Base-by-base conservation (phyloP, 331 rosid species). In the Quercus lobata region DNA sequence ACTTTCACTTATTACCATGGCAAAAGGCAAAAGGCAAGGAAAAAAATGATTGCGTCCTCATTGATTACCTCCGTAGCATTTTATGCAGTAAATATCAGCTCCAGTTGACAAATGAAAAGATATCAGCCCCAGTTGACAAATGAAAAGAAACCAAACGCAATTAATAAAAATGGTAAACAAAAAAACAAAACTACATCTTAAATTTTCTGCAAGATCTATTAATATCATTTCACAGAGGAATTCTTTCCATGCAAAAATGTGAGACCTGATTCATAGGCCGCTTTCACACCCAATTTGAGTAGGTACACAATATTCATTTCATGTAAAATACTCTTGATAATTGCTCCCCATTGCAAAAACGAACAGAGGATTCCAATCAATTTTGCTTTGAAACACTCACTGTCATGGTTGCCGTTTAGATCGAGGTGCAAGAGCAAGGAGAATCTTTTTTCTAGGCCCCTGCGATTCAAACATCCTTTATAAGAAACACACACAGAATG, bases 391-490 rank as follows among this genome's bases (percentile, higher is more conserved):
- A 53, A 80, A 66, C 58, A 57, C 57, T 32, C 58, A 27, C 46
- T 29, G 57, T 82, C 84, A 91, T 12, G 79, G 86, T 75, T 83
- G 94, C 72, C 93, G 86, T 83, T 88, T 91, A 49, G 83, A 57
- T 30, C 91, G 97, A 27, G 97, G 94, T 74, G 79, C 46, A 53
- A 93, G 88, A 32, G 97, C 91, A 72, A 90, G 97, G 80, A 96
- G 80, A 75, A 93, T 87, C 87, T 96, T 96, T 88, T 96, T 96
- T 80, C 99, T 91, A 41, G 99, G 99, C 41, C 99, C 99, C 99
- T 96, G 93, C 81, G 89, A 84, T 76, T 60, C 80, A 82, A 82
- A 57, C 72, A 80, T 27, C 37, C 72, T 62, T 10, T 84, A 54
- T 84, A n/a, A 88, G 85, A 61, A 56, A 66, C 78, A 75, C 37